These are phyloP conservation scores for Medicago truncatula DNA, from an alignment of 306 rosid genomes.

Conservation along the genomic window DNA sequence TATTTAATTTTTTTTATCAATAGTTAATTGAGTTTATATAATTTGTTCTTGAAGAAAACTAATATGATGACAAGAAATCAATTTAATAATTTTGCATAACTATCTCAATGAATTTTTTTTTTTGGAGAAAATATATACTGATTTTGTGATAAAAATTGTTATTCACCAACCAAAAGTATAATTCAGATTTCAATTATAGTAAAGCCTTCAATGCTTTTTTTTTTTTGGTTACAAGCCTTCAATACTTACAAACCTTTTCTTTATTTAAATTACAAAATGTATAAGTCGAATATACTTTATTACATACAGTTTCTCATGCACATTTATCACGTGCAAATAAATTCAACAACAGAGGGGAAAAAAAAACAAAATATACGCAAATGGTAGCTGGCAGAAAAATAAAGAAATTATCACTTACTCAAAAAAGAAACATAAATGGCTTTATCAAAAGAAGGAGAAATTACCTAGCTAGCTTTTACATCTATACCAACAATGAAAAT, in stretches of 20 bases:
- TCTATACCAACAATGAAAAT: constrained; percentile 45
- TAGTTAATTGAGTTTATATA: no score
- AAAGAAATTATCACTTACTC: background rate
- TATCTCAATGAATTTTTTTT: background rate
- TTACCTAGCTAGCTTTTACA: constrained; percentile 24
- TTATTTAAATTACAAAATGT: background rate
- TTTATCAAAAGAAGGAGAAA: constrained; percentile 33
- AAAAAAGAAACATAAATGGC: constrained; percentile 37
- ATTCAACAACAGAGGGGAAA: background rate
- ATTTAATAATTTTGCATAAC: background rate
- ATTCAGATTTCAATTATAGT: background rate
- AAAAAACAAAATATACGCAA: constrained; percentile 8
- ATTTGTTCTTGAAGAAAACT: background rate
- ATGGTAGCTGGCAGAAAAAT: constrained; percentile 22
- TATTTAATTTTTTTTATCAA: no score
- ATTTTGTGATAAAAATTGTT: background rate
- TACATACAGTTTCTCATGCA: constrained; percentile 31
- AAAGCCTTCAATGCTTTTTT: background rate
- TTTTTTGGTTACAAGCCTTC: no score
- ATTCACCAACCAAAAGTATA: background rate
- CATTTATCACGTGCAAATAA: constrained; percentile 45
- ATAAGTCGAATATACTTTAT: constrained; percentile 6
- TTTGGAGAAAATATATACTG: background rate
- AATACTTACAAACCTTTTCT: background rate
- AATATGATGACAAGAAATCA: no score